Evolutionary conservation across 768 basidiomycete species (phyloP).

Genomic region (Hygrophorus pudorinus): DNA sequence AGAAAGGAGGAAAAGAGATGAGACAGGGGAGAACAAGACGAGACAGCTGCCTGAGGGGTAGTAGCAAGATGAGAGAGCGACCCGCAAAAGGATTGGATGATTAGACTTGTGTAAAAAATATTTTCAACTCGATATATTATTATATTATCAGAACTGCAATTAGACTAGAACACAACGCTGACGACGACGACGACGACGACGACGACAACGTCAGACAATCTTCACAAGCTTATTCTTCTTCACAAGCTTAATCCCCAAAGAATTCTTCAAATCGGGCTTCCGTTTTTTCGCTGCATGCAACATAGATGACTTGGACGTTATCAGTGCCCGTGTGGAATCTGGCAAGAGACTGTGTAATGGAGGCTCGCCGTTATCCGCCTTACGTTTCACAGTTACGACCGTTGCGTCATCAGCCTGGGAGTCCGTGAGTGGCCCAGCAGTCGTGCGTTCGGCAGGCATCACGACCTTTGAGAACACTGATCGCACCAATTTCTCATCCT

Average conservation of each 20-base stretch:
- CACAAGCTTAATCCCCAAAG: constrained; percentile 67
- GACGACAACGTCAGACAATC: constrained; percentile 32
- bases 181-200: too few species aligned
- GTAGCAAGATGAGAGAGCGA: too few species aligned
- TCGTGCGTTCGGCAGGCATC: constrained; percentile 23
- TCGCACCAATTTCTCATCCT: constrained; percentile 85
- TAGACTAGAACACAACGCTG: too few species aligned
- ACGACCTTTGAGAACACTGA: constrained; percentile 76
- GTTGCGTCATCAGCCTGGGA: constrained; percentile 9
- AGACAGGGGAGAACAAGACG: too few species aligned
- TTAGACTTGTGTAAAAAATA: too few species aligned
- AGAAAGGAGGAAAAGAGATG: too few species aligned
- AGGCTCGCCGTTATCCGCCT: constrained; percentile 73
- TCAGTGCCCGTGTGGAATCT: constrained; percentile 50
- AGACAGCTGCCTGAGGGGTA: too few species aligned
- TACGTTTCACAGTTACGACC: constrained; percentile 73
- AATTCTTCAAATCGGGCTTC: constrained; percentile 50
- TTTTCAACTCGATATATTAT: too few species aligned
- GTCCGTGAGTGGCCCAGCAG: constrained; percentile 1
- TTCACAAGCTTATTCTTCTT: constrained; percentile 31
- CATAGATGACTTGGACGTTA: constrained; percentile 36
- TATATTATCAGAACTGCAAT: too few species aligned
- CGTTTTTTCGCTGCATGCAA: constrained; percentile 45
- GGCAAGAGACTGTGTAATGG: constrained; percentile 59
- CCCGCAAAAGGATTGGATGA: too few species aligned